Evolutionary conservation across 352 stramenopile genomes (phyloP).

Genomic region (Elongisporangium undulatum): DNA sequence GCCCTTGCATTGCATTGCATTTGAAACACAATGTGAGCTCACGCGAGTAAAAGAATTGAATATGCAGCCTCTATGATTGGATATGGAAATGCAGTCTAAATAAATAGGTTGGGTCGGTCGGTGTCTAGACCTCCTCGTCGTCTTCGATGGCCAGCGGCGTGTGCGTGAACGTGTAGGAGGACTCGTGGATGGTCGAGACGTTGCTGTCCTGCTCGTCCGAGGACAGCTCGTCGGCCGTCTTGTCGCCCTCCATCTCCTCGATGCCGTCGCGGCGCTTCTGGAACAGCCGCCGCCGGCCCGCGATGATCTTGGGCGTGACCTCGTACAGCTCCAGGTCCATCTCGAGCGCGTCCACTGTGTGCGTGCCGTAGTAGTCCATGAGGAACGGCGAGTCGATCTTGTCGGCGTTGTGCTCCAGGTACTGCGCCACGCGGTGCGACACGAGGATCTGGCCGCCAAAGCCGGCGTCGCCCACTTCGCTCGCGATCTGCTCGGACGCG

Average conservation of each 20-base stretch:
- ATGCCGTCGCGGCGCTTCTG: slow-evolving; percentile 26
- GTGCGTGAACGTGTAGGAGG: not conserved
- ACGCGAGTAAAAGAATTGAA: too few species aligned
- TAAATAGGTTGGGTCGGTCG: not conserved
- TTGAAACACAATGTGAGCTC: too few species aligned
- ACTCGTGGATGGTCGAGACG: not conserved
- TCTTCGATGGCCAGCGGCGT: not conserved
- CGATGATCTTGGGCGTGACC: slow-evolving; percentile 50
- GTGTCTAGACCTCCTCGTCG: not conserved
- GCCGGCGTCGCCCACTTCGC: slow-evolving; percentile 59
- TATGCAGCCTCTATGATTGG: not conserved
- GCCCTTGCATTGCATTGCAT: too few species aligned
- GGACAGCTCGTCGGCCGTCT: slow-evolving; percentile 24
- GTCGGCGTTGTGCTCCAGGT: slow-evolving; percentile 32
- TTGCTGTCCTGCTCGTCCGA: slow-evolving; percentile 32
- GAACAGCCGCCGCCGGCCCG: slow-evolving; percentile 48
- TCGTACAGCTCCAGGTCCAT: slow-evolving; percentile 60
- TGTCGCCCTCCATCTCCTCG: slow-evolving; percentile 19
- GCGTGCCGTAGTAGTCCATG: slow-evolving; percentile 46
- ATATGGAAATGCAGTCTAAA: not conserved
- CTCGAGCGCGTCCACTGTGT: slow-evolving; percentile 41
- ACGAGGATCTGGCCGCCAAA: slow-evolving; percentile 68
- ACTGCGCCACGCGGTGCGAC: slow-evolving; percentile 53
- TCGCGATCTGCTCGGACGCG: slow-evolving; percentile 53
- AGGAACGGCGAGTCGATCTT: slow-evolving; percentile 34